Conservation (phyloP, 2,329 filamentous ascomycete genomes). For the Hypoxylon sp. region DNA sequence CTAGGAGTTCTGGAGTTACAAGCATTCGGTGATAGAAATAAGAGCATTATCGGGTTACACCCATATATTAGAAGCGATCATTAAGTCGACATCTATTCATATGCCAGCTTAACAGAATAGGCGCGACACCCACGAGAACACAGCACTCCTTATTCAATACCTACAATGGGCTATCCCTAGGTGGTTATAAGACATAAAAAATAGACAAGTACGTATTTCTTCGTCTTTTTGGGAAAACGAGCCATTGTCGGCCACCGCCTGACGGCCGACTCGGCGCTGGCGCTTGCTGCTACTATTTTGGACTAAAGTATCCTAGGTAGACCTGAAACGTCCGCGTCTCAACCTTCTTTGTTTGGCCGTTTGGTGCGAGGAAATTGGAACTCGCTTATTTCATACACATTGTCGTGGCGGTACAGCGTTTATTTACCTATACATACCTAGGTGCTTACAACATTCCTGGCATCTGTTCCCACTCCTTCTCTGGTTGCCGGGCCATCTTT, state of each 20-base stretch:
- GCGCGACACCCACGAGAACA: too few relatives aligned
- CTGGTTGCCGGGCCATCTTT: conserved; percentile 35
- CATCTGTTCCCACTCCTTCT: conserved; percentile 6
- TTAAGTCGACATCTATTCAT: not conserved
- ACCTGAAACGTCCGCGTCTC: conserved; percentile 41
- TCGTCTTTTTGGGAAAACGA: conserved; percentile 16
- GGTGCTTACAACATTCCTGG: not conserved
- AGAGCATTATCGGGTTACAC: not conserved
- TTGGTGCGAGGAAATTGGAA: conserved; percentile 23
- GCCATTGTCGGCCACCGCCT: conserved; percentile 13
- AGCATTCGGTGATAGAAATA: not conserved
- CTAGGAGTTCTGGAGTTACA: not conserved
- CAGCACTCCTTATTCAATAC: too few relatives aligned
- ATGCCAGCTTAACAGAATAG: too few relatives aligned
- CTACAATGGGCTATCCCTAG: too few relatives aligned
- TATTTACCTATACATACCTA: conserved; percentile 31
- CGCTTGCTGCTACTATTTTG: conserved; percentile 37
- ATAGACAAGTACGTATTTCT: too few relatives aligned
- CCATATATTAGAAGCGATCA: not conserved
- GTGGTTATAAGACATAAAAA: not conserved
- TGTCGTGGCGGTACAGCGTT: conserved; percentile 25
- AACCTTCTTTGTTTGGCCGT: conserved; percentile 27
- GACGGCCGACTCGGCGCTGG: conserved; percentile 17
- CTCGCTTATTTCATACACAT: conserved; percentile 22
- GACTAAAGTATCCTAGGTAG: conserved; percentile 18